Evolutionary conservation across 192 early-diverging fungal genomes (phyloP), one percentile per base, ranked within the genome.

Genomic region (Coemansia sp.): DNA sequence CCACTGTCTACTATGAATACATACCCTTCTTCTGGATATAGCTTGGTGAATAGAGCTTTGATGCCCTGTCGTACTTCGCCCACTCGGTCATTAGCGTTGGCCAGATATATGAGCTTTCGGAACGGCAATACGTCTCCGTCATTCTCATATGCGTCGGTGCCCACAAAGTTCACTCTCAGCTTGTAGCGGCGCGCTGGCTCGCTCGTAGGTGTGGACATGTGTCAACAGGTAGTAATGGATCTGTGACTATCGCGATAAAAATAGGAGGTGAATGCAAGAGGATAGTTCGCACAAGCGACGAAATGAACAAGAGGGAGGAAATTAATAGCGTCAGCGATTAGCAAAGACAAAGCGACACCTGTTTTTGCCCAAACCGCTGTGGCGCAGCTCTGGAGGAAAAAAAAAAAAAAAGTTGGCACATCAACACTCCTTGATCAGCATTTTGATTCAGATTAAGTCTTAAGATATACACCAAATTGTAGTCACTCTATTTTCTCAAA

Each of bases 91-190:
- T 48, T 56, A 6, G 54, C 59, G 14, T 65, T 46, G 1, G 74
- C 70, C 17, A 81, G 31, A 17, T 77, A 77, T 46, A 81, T 73
- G 21, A 81, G 68, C 60, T 72, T 81, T 62, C 79, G 74, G 59
- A 73, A 81, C 29, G 79, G 74, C 33, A 66, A 36, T 1, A 66
- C 39, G 13, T 65, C 59, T 11, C 76, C 74, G 40, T 66, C 68
- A 11, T 37, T 69, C n/a, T 81, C 79, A 56, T 77, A 81, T 8
- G 68, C 70, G 46, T 81, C 74, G 39, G 37, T 31, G 42, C 79
- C 74, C 36, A 81, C 79, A 73, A 81, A 77, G 63, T 64, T 76
- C 48, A 81, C 79, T 6, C 79, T 74, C 51, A 81, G 74, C 71
- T 81, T 81, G 66, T 59, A 77, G 46, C 79, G 74, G 48, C 56